Base-by-base conservation (phyloP, 2,329 filamentous ascomycete species). In the Myriangium duriaei region DNA sequence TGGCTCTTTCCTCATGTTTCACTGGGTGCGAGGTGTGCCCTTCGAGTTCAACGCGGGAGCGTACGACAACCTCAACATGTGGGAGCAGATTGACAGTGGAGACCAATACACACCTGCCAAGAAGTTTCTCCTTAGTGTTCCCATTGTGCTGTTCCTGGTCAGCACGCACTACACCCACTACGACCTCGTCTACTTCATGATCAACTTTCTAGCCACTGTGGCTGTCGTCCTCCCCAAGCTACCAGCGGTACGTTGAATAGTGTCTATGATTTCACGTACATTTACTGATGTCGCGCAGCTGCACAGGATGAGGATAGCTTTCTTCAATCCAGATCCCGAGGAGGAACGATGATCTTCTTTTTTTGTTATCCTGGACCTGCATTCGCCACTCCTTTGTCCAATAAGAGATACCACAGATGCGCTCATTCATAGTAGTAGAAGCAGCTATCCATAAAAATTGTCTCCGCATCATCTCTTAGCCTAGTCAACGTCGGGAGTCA, bases 21-120 rank as follows among this genome's bases (percentile, higher is more conserved):
- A 98, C 65, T 94, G 85, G 71, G 91, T 98, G 50, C 85, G 88
- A 57, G 91, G 91, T 51, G 85, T 96, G 32, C 91, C 91, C 4
- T 98, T 98, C 57, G 91, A 98, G 62, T 98, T 98, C 72, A 98
- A 98, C 58, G 81, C 84, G 40, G 91, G 91, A 42, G 91, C 91
- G 51, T 98, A 96, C 62, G 91, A 98, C 70, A 96, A 98, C 62
- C 72, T 98, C 56, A 98, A 96, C 67, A 96, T 98, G 91, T 98
- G 91, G 91, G 91, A 98, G 68, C 91, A 98, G 66, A 98, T 98
- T 60, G 91, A 98, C 68, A 92, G 96, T 54, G 91, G 91, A 32
- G 91, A 91, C 51, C 91, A 98, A 61, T 98, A 96, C 67, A 98
- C 91, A 1, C 91, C 91, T 3, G 84, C 91, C 48, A 98, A 98